These are phyloP conservation scores for Fusarium drepaniforme DNA, from an alignment of 2,329 filamentous ascomycete species.

Conservation along the genomic window DNA sequence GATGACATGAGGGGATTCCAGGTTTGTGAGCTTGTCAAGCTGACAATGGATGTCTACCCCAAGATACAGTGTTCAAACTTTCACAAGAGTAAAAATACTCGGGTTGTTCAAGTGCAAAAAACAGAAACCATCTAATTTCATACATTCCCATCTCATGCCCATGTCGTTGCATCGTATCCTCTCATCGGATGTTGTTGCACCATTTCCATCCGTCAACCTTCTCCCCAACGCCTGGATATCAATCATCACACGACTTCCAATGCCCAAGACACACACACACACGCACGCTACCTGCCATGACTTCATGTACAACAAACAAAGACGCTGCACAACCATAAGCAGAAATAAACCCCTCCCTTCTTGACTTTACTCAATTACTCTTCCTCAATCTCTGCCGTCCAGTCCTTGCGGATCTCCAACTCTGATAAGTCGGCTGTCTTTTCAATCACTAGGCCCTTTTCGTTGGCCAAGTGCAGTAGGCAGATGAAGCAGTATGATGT, in stretches of 20 bases:
- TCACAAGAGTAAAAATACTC: neutral
- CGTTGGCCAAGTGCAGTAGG: conserved; percentile 89
- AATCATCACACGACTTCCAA: conserved; percentile 33
- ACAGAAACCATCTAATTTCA: conserved; percentile 4
- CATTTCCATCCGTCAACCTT: conserved; percentile 14
- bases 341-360: conserved; percentile 2
- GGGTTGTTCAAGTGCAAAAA: neutral
- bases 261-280: conserved; percentile 4
- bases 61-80: neutral
- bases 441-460: conserved; percentile 86
- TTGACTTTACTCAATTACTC: conserved; percentile 41
- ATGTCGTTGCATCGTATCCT: conserved; percentile 32
- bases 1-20: neutral
- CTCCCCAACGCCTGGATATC: conserved; percentile 39
- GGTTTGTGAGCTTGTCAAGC: neutral
- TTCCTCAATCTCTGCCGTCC: conserved; percentile 67
- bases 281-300: neutral
- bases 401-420: conserved; percentile 72
- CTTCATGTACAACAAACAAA: conserved; percentile 17
- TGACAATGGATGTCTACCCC: neutral
- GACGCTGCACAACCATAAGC: conserved; percentile 1
- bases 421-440: conserved; percentile 70
- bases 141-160: neutral
- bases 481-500: conserved; percentile 96
- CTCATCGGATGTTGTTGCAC: conserved; percentile 22